These are phyloP conservation scores for Pythium aphanidermatum DNA, from an alignment of 352 stramenopile genomes.

Conservation along the genomic window DNA sequence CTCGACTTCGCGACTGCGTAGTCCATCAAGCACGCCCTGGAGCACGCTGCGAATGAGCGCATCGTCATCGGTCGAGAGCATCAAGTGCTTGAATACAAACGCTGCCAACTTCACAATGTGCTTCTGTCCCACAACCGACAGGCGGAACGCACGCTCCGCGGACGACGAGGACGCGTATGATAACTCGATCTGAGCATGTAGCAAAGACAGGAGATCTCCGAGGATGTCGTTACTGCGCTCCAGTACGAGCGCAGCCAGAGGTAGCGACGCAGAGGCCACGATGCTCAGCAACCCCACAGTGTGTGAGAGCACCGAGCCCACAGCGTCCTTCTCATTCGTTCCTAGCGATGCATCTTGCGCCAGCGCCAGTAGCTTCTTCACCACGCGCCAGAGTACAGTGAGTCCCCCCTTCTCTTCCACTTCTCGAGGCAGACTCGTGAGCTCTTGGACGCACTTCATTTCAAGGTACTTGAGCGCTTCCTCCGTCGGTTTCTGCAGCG, in stretches of 20 bases:
- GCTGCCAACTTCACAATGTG: constrained; percentile 64
- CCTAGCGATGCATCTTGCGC: neutral
- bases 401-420: constrained; percentile 53
- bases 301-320: constrained; percentile 38
- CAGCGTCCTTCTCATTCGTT: constrained; percentile 7
- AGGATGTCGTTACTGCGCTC: constrained; percentile 18
- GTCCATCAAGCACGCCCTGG: constrained; percentile 53
- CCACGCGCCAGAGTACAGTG: constrained; percentile 42
- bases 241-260: constrained; percentile 32
- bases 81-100: constrained; percentile 71
- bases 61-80: constrained; percentile 40
- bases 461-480: constrained; percentile 73
- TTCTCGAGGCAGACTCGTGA: constrained; percentile 44
- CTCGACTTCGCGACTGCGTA: constrained; percentile 53
- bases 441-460: constrained; percentile 61
- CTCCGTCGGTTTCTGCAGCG: constrained; percentile 33
- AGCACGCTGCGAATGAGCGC: constrained; percentile 46
- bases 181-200: constrained; percentile 44
- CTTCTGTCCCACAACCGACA: constrained; percentile 42
- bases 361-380: constrained; percentile 27
- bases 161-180: constrained; percentile 30
- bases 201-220: constrained; percentile 26
- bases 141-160: neutral
- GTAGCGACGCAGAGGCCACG: constrained; percentile 47
- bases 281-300: constrained; percentile 46